Percentiles rank a stretch among this genome's conserved stretches.
Evolutionary conservation across 495 filamentous ascomycete species (phyloP).

Genomic region (Letharia lupina): DNA sequence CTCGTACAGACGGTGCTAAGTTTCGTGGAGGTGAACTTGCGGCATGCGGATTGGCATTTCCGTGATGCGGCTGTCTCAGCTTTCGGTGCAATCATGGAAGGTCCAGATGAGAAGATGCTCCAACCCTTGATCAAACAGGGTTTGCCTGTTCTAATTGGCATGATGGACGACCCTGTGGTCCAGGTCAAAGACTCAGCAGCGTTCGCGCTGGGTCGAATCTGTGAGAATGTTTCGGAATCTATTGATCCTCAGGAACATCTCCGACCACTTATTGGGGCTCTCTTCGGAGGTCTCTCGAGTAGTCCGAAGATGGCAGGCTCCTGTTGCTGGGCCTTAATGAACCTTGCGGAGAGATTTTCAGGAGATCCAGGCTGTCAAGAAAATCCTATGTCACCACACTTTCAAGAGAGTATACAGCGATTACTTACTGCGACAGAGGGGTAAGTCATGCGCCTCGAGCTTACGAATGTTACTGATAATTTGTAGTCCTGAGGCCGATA

Average conservation of each 20-base stretch:
- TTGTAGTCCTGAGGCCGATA: slow-evolving; percentile 64
- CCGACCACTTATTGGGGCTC: slow-evolving; percentile 68
- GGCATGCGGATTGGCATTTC: slow-evolving; percentile 81
- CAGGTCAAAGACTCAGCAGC: slow-evolving; percentile 96
- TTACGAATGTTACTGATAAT: not conserved
- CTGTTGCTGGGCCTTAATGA: slow-evolving; percentile 99
- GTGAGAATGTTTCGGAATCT: slow-evolving; percentile 77
- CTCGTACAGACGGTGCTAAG: slow-evolving; percentile 74
- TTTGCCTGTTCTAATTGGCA: slow-evolving; percentile 76
- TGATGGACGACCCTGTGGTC: slow-evolving; percentile 89
- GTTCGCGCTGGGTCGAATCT: slow-evolving; percentile 91
- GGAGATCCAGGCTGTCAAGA: slow-evolving; percentile 66
- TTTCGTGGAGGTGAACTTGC: slow-evolving; percentile 88
- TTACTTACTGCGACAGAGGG: slow-evolving; percentile 79
- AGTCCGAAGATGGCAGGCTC: slow-evolving; percentile 95
- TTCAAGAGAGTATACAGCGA: slow-evolving; percentile 81
- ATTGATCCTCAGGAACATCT: slow-evolving; percentile 80
- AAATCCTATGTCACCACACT: slow-evolving; percentile 84
- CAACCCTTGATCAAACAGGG: slow-evolving; percentile 93
- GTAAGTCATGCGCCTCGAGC: slow-evolving; percentile 27
- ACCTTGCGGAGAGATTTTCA: slow-evolving; percentile 88
- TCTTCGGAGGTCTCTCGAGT: slow-evolving; percentile 86
- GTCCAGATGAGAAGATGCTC: slow-evolving; percentile 78
- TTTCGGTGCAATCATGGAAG: slow-evolving; percentile 99
- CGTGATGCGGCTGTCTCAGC: slow-evolving; percentile 93